Evolutionary conservation across 345 rosid genomes (phyloP), one percentile per base, ranked within the genome.

Genomic region (Barbarea vulgaris): DNA sequence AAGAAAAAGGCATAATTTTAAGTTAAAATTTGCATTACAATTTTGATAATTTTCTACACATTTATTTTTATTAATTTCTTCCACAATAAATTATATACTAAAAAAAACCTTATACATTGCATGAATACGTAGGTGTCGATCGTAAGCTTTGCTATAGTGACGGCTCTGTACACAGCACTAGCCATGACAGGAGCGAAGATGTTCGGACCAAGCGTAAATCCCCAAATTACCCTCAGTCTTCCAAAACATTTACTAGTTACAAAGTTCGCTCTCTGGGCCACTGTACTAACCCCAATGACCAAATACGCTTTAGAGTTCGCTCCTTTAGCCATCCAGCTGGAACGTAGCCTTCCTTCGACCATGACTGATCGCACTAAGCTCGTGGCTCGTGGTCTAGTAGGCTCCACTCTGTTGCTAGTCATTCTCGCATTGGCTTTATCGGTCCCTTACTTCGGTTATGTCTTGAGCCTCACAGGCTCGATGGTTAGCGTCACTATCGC

Each of bases 241-340:
- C 93, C 96, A 5, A 80, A 42, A 5, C 84, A 87, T 69, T 76
- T 81, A 21, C 25, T 85, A 31, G n/a, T 81, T n/a, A 84, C 97
- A 33, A 89, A 85, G 81, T 80, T 89, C 24, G 93, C 93, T 19
- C 59, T 89, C 11, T 91, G 93, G 97, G 91, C 92, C 50, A 84
- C 91, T 13, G 93, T 87, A 24, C 64, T 89, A 6, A 88, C 93
- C 4, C 97, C 96, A 24, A 83, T 89, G 87, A 88, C 97, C 53
- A 89, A 92, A 66, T 92, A 89, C 46, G 93, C 96, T 3, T 86
- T 89, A 2, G 88, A 87, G 77, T 89, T 88, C 19, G 85, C 89
- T 12, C 93, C 97, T n/a, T 75, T 89, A 36, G 89, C 97, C 25
- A 87, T 89, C 74, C 92, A 89, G 75, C 79, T 88, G 1, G 88